Conservation (phyloP, 257 asterid genomes). For the Anisodus acutangulus region DNA sequence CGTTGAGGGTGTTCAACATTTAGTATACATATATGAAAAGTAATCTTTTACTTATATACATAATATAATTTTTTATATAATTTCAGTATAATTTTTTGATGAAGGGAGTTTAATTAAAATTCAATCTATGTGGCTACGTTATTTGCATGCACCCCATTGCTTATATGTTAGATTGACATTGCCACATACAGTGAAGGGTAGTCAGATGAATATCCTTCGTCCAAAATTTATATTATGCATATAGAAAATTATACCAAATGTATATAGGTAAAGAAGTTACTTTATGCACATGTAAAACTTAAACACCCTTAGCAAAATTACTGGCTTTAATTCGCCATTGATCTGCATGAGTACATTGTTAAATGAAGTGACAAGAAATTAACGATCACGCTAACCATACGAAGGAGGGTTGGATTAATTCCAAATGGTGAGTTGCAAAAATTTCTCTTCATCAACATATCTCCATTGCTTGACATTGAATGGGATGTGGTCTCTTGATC, state of each 20-base stretch:
- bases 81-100: too few species aligned
- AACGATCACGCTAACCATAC: constrained; percentile 14
- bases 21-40: background rate
- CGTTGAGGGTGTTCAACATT: background rate
- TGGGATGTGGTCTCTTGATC: constrained; percentile 42
- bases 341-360: background rate
- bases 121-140: background rate
- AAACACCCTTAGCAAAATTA: background rate
- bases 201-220: background rate
- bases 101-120: background rate
- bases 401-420: constrained; percentile 17
- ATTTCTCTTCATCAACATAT: background rate
- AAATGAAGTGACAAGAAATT: background rate
- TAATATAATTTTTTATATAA: too few species aligned
- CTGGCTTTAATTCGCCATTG: background rate
- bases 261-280: background rate
- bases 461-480: constrained; percentile 22
- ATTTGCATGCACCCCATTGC: background rate
- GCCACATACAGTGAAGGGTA: background rate
- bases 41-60: too few species aligned
- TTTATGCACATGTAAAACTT: background rate
- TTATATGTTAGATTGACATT: background rate
- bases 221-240: too few species aligned
- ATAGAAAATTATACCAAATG: background rate
- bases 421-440: background rate